Percentiles rank a stretch among this genome's conserved stretches.
phyloP scores from a whole-genome alignment of 805 yeast genomes.

The Metschnikowia anglica region DNA sequence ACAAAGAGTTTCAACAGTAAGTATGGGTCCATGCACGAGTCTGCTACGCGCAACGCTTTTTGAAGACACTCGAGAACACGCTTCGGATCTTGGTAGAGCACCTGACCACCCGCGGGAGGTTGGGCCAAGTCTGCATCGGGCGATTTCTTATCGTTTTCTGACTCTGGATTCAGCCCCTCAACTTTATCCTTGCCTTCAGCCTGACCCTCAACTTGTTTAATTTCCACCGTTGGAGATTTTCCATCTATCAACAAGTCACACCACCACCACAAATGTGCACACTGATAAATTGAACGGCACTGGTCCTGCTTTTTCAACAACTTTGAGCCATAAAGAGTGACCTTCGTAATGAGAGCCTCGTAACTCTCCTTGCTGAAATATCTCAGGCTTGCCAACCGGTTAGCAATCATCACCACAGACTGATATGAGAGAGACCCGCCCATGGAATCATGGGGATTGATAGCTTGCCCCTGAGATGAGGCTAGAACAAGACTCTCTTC shows the following conservation, averaged over 20 bases:
- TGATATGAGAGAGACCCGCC: conserved; percentile 51
- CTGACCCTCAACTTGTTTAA: neutral
- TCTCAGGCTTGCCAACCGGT: conserved; percentile 43
- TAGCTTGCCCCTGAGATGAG: conserved; percentile 16
- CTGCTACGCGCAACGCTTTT: conserved; percentile 84
- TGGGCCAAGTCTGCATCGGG: conserved; percentile 35
- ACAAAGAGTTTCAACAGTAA: conserved; percentile 80
- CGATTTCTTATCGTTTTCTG: conserved; percentile 18
- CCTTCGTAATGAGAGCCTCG: conserved; percentile 77
- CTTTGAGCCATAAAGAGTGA: conserved; percentile 85
- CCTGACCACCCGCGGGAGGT: conserved; percentile 2
- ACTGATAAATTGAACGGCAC: conserved; percentile 83
- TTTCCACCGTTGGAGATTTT: conserved; percentile 25
- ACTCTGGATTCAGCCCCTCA: conserved; percentile 25
- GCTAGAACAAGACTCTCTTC: conserved; percentile 53
- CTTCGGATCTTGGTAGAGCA: conserved; percentile 49
- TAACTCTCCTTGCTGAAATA: conserved; percentile 63
- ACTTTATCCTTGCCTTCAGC: neutral
- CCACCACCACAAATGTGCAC: conserved; percentile 95
- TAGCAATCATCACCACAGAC: conserved; percentile 46
- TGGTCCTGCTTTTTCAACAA: conserved; percentile 91
- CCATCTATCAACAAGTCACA: conserved; percentile 50
- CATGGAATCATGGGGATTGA: conserved; percentile 39
- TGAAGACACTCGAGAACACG: conserved; percentile 90
- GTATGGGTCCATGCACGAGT: conserved; percentile 81